Evolutionary conservation across 345 rosid species (phyloP), one percentile per base, ranked within the genome.

Genomic region (Hibiscus tridactylites): DNA sequence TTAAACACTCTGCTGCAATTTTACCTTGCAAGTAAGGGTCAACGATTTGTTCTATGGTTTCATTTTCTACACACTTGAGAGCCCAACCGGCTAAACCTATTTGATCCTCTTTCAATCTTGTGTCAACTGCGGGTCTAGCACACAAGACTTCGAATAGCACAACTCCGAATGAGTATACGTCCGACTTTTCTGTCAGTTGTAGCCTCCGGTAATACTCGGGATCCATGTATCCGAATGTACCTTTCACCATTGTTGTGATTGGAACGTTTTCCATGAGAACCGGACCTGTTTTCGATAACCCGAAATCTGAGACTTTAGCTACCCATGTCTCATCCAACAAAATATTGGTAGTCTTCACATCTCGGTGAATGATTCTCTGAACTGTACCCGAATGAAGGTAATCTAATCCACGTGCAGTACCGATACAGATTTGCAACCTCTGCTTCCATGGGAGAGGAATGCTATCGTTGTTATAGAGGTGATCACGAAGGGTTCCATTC

Each of bases 131-230:
- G 0, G 81, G 78, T 42, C 72, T 58, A 26, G 64, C 81, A 49
- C 75, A 70, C 17, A 75, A 9, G 3, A 73, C 56, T 46, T 80
- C 83, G 0, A 73, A 70, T 21, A 81, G 29, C 24, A 81, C 81
- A 7, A 78, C 81, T 1, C 83, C 83, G 6, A 75, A 75, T 16
- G 83, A 77, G 61, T 75, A 78, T 5, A 78, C 79, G 47, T 81
- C 79, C 0, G 81, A 77, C 47, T 80, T 80, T 33, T 33, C 37
- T 4, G 80, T 74, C 17, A 80, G 60, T 33, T 72, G 72, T 9
- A 74, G 68, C 2, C 19, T 21, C 5, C 21, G 21, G 21, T 21
- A 21, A 21, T 21, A 21, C 21, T 80, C 83, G 0, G 80, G 83
- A 62, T 80, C 78, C 19, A 80, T 39, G 44, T 80, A 80, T 1